Base-by-base conservation (phyloP, 2,329 filamentous ascomycete species). In the Cytospora piceae region DNA sequence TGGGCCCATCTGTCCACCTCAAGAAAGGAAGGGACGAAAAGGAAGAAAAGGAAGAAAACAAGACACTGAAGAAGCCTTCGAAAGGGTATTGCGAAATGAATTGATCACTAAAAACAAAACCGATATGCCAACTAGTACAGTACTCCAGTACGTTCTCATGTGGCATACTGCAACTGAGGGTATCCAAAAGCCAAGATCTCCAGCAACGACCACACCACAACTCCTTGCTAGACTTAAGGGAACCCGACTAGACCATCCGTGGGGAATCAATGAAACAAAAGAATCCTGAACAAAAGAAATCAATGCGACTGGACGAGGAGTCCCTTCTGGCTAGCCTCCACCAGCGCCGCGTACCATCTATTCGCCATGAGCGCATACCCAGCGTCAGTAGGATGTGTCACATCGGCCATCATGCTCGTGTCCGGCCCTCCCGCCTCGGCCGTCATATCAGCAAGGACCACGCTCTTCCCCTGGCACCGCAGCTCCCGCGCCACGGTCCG, bases 361-460 rank as follows among this genome's bases (percentile, higher is more conserved):
- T 71, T 70, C 37, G 78, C 79, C 78, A 81, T 81, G 72, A 80
- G 79, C 53, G 70, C 66, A 66, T 80, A 80, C 4, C 79, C 79
- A 0, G 17, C 69, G 37, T 79, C 76, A 24, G 73, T 71, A 0
- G 79, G 80, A 61, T 81, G 80, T 1, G 75, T 80, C 12, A 70
- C 73, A 64, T 81, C 79, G 0, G 70, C 72, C 55, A 81, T 69
- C 53, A 80, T 78, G 7, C 56, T 69, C 24, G 61, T 27, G 17
- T 70, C 67, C 7, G 74, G 76, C 27, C 66, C 66, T 2, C 75
- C 78, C 8, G 71, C 70, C 14, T 67, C 62, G 4, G 70, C 68
- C 55, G 77, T 75, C 78, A 81, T 81, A 15, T 81, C 79, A 5
- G 73, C 79, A 29, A 79, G 69, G 22, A 79, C 71, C n/a, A 81